Evolutionary conservation across 31 red algal genomes (phyloP), one percentile per base, ranked within the genome.

Genomic region (Pterothamnion heteromorphum): DNA sequence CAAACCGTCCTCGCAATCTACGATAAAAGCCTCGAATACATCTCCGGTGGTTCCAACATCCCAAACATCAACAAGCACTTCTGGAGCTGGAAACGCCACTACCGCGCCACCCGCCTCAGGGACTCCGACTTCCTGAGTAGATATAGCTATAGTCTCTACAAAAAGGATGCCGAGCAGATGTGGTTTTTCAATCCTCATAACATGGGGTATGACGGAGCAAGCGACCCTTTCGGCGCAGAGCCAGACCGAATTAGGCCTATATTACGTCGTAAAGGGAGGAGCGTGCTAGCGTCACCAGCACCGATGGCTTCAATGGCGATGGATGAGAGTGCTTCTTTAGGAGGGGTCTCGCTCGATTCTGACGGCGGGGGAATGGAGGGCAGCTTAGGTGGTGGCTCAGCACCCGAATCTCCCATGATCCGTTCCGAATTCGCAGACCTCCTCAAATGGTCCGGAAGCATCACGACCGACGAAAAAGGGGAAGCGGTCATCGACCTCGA

Each of bases 11-110:
- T 82, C 78, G 5, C 78, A 23, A 27, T 82, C 78, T 82, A 82
- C 26, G 78, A 82, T 27, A 82, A 82, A 28, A 5, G n/a, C 9
- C 5, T 82, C 9, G 78, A 82, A 82, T 82, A 82, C 78, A 82
- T 82, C 31, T 82, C 78, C 21, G 78, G 78, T 5, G 78, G 78
- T 9, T 27, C n/a, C 24, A 82, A 82, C 26, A 27, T 82, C 9
- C 20, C 78, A 9, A 28, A 82, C 9, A 82, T 82, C 9, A 82
- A 82, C 9, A 23, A 18, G 9, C 31, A 9, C 78, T 82, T 82
- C 78, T 82, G 78, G 78, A 82, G 31, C 21, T 82, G 78, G 78
- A 9, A 27, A 82, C 9, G 78, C 21, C 78, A 82, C 26, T 28
- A 82, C 78, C 24, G 31, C 9, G 5, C 20, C 9, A 28, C 9